A percentile compares a stretch with the other conserved stretches of the same genome.
phyloP scores from a whole-genome alignment of 202 grass and related monocot genomes.

The Musa balbisiana region DNA sequence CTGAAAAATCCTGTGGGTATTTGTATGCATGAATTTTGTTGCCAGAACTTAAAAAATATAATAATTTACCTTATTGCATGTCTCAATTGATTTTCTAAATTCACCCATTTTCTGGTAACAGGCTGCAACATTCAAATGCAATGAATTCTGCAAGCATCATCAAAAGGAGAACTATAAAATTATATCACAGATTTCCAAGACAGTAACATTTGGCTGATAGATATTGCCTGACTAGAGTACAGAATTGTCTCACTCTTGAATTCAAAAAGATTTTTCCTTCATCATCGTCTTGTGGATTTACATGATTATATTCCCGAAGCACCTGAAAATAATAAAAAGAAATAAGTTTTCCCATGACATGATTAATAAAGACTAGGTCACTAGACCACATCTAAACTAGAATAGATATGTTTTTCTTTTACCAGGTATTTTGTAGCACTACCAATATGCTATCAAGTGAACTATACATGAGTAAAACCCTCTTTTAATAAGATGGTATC shows the following conservation, averaged over 20 bases:
- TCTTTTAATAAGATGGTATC: no score
- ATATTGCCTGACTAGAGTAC: neutral
- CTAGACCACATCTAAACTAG: neutral
- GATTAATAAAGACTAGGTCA: neutral
- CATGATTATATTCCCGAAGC: conserved; percentile 95
- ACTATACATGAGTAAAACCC: neutral
- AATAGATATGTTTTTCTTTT: neutral
- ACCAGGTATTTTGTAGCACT: neutral
- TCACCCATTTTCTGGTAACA: conserved; percentile 92
- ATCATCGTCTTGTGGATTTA: conserved; percentile 95
- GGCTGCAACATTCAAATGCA: conserved; percentile 91
- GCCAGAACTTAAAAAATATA: neutral
- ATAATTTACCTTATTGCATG: conserved; percentile 79
- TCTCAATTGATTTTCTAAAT: conserved; percentile 79
- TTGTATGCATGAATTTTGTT: neutral
- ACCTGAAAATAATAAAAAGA: conserved; percentile 38
- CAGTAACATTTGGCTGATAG: neutral
- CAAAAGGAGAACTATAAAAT: neutral
- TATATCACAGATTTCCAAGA: neutral
- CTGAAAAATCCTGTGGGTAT: no score
- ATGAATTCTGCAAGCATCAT: conserved; percentile 47
- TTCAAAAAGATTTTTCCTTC: conserved; percentile 91
- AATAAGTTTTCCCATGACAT: conserved; percentile 1
- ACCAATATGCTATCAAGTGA: neutral
- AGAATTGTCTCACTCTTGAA: conserved; percentile 61